Percentiles rank a stretch among this genome's conserved stretches.
Evolutionary conservation across 768 basidiomycete species (phyloP).

Genomic region (Daedaleopsis sinensis): DNA sequence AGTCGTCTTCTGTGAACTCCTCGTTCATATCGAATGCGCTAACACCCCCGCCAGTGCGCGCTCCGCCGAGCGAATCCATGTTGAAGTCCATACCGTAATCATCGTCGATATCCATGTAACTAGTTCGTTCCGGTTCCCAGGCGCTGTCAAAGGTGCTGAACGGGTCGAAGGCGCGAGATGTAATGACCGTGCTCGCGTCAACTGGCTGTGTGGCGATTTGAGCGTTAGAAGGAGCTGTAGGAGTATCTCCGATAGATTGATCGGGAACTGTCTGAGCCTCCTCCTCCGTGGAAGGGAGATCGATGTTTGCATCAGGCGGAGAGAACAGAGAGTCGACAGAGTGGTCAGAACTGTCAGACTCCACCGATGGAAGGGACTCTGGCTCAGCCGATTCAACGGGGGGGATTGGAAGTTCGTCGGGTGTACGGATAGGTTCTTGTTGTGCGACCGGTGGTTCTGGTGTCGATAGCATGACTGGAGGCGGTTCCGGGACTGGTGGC

Average conservation of each 20-base stretch:
- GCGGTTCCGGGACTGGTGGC: not conserved
- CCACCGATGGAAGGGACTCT: conserved; percentile 1
- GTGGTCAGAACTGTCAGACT: conserved; percentile 17
- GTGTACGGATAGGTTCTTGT: not conserved
- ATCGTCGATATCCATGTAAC: conserved; percentile 42
- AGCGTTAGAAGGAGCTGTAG: not conserved
- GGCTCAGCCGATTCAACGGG: conserved; percentile 6
- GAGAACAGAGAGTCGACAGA: conserved; percentile 25
- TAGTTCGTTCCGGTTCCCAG: conserved; percentile 27
- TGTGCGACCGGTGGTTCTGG: not conserved
- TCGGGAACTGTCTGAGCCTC: conserved; percentile 2
- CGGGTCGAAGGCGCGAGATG: conserved; percentile 20
- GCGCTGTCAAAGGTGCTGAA: conserved; percentile 26
- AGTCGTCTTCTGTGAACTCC: conserved; percentile 83
- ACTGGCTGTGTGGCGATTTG: not conserved
- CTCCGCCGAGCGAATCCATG: conserved; percentile 43
- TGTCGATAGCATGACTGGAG: not conserved
- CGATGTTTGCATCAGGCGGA: conserved; percentile 15
- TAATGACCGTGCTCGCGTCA: not conserved
- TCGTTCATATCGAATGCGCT: conserved; percentile 31
- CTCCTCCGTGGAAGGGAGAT: conserved; percentile 17
- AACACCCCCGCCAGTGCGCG: conserved; percentile 31
- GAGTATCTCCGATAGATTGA: not conserved
- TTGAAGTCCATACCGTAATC: conserved; percentile 52
- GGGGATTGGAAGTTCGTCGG: too few relatives aligned